These are phyloP conservation scores for Lippia alba DNA, from an alignment of 305 asterid genomes.

Conservation along the genomic window DNA sequence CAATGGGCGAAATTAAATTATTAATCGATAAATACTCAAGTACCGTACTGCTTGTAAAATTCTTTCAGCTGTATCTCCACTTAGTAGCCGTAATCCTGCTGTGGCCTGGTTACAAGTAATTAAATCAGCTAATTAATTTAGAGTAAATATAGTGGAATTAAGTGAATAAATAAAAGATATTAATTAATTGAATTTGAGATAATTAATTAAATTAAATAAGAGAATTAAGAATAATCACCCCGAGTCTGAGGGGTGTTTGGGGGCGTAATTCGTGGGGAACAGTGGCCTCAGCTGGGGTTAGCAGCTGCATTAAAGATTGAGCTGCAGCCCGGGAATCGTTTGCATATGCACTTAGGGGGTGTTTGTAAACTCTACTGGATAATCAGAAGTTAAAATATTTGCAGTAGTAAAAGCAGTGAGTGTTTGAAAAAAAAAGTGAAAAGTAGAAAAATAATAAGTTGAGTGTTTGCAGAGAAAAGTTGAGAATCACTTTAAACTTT, in stretches of 20 bases:
- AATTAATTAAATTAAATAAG: background rate
- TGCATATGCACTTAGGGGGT: conserved; percentile 7
- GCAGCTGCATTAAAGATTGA: background rate
- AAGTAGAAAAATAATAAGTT: no score
- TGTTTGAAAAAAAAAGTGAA: no score
- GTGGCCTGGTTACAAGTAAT: background rate
- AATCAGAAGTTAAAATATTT: no score
- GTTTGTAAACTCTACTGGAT: no score
- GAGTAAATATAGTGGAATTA: no score
- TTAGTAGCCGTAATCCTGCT: background rate
- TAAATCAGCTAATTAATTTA: background rate
- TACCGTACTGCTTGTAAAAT: conserved; percentile 1
- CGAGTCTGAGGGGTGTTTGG: conserved; percentile 2
- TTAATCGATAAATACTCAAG: background rate
- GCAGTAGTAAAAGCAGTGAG: no score
- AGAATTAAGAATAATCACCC: background rate
- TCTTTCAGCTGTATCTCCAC: conserved; percentile 3
- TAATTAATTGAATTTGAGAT: background rate
- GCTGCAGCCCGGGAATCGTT: background rate
- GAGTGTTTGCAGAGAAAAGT: no score
- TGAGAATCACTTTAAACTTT: no score
- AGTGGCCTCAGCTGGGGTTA: background rate
- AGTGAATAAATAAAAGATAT: no score
- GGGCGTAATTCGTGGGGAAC: background rate
- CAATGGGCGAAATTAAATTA: no score